Percentiles rank a stretch among this genome's conserved stretches.
phyloP scores from a whole-genome alignment of 2,329 filamentous ascomycete genomes.

The Beauveria australis region DNA sequence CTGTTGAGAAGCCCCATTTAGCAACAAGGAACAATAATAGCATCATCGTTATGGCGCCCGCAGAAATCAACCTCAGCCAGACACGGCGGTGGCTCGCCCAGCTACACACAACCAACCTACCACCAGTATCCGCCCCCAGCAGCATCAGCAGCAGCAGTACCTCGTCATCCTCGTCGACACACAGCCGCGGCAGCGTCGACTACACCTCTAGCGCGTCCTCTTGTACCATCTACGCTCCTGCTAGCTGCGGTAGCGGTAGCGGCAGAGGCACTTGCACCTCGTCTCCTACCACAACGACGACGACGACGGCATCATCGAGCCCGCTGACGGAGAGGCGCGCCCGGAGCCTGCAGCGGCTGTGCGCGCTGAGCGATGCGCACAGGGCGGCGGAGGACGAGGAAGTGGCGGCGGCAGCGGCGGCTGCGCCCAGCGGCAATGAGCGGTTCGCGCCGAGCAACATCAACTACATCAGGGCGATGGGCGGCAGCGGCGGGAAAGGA shows the following conservation, averaged over 20 bases:
- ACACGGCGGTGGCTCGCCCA: slow-evolving; percentile 3
- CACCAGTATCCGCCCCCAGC: not conserved
- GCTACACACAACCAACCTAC: slow-evolving; percentile 4
- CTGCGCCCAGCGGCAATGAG: not conserved
- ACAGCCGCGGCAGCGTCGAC: not conserved
- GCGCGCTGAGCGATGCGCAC: not conserved
- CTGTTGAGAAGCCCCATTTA: too few relatives aligned
- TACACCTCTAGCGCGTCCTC: not conserved
- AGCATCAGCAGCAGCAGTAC: not conserved
- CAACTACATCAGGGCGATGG: not conserved
- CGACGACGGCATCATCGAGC: not conserved
- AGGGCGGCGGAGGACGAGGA: not conserved
- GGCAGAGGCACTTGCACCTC: not conserved
- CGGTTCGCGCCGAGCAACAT: not conserved
- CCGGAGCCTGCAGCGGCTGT: slow-evolving; percentile 3
- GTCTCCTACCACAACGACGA: not conserved
- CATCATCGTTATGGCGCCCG: slow-evolving; percentile 1
- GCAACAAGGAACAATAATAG: not conserved
- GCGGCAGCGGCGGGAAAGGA: not conserved
- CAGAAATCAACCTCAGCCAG: slow-evolving; percentile 1
- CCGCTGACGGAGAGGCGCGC: not conserved
- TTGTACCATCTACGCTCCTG: not conserved
- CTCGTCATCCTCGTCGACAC: not conserved
- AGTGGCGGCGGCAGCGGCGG: too few relatives aligned
- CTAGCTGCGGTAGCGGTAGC: not conserved